Base-by-base conservation (phyloP, 2,329 filamentous ascomycete species). In the Torrubiella hemipterigena region DNA sequence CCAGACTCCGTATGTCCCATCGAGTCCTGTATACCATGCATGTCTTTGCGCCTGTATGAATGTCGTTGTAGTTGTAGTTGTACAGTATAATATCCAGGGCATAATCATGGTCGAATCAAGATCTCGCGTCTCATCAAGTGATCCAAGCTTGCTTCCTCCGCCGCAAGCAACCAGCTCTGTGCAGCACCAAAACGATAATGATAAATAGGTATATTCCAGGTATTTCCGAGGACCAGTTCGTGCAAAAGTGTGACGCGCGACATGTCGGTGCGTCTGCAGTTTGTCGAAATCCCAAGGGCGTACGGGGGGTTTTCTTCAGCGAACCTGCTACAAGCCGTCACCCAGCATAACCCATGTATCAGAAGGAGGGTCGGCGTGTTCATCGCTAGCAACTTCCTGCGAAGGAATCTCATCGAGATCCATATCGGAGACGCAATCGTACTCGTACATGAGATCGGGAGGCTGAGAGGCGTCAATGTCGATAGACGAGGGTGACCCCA, bases 301-400 rank as follows among this genome's bases (percentile, higher is more conserved):
- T 37, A 41, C 43, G 41, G 44, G 46, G 50, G 46, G 46, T 46
- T 45, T 40, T 40, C 37, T 33, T 36, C 30, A 42, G 49, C 52
- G 56, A 56, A 59, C 55, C 48, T 63, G 57, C 49, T 63, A 56
- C 56, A 51, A 61, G 58, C 53, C 61, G 52, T 62, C 58, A 46
- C 53, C 55, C 42, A 64, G 47, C 47, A 63, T 49, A 21, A 62
- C 51, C 59, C 59, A 64, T 38, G 52, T 44, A 25, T 54, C 56
- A 16, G 49, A 43, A 31, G 42, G 43, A 21, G 45, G 41, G 27
- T 43, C 35, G 31, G 44, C 42, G 12, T 38, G 45, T 42, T 40
- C 42, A 34, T 27, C 52, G 48, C 30, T 39, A 37, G n/a, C n/a
- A 29, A 51, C 41, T 42, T 54, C 50, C 24, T 56, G 50, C 0